Evolutionary conservation across 768 basidiomycete genomes (phyloP), one percentile per base, ranked within the genome.

Genomic region (Lentinula sp.): DNA sequence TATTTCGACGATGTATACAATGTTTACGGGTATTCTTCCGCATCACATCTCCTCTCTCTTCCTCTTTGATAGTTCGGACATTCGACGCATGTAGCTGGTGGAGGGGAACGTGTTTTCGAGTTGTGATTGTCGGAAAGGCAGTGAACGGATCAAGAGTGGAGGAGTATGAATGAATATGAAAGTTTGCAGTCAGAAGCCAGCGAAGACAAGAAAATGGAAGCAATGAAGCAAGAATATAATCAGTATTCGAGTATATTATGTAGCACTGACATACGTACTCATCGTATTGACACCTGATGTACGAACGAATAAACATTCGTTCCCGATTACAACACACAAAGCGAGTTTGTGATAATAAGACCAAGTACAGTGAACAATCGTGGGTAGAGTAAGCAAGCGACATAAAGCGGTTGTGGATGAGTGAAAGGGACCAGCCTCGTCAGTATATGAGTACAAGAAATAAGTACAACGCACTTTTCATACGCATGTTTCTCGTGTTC

Each of bases 401-500:
- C 49, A 23, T 62, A 28, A 50, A 62, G 28, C 28, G 28, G 28
- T 28, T 20, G 53, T 50, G 9, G 41, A 5, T 33, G 23, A 41
- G 3, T 15, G 15, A 10, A 41, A 41, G 10, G 10, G 4, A 2
- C 15, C 15, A 43, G n/a, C 42, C 5, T 43, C 42, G 32, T 32
- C 16, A 33, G 35, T 52, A 15, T 16, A 32, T 7, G 16, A 12
- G 4, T 0, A 35, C 13, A 52, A 9, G 28, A n/a, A 6, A n/a
- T n/a, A 10, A 18, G 9, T 0, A 15, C 16, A 10, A 79, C 86
- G 68, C 69, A 90, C 92, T 91, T 86, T 78, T 96, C 93, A 69
- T 96, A 91, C 37, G 79, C 78, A 71, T 93, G 89, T 63, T 88
- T 80, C 76, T 96, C 90, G 65, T 94, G 86, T 71, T 93, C 90